Evolutionary conservation across 1,284 basidiomycete species (phyloP).

Genomic region (Irpex lacteus): DNA sequence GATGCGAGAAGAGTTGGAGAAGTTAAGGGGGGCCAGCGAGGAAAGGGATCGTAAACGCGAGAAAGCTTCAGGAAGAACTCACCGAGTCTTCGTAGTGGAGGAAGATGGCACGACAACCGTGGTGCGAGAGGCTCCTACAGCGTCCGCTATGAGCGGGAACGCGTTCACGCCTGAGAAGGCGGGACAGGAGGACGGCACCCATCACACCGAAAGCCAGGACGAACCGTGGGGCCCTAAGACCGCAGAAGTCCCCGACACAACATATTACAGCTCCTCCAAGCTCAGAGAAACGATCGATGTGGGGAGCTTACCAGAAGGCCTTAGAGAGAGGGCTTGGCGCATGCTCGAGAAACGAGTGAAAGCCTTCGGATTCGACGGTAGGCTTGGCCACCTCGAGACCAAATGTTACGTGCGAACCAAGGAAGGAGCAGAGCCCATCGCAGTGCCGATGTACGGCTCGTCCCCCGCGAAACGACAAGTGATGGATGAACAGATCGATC

Average conservation of each 20-base stretch:
- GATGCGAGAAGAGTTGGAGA: too few relatives aligned
- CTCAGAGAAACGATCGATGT: conserved; percentile 5
- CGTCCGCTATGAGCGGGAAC: not conserved
- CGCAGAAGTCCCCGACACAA: not conserved
- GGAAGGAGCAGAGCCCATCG: conserved; percentile 16
- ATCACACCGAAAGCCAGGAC: too few relatives aligned
- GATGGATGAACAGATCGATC: conserved; percentile 31
- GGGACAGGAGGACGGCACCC: too few relatives aligned
- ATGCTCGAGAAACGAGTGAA: not conserved
- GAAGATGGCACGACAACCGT: too few relatives aligned
- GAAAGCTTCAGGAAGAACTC: too few relatives aligned
- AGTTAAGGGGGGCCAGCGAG: too few relatives aligned
- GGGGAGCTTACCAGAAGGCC: not conserved
- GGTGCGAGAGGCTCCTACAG: not conserved
- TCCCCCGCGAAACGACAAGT: conserved; percentile 31
- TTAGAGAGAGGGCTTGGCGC: not conserved
- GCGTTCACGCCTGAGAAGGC: not conserved
- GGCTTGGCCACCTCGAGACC: not conserved
- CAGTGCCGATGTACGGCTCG: conserved; percentile 22
- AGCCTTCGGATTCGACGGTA: not conserved
- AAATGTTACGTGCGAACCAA: not conserved
- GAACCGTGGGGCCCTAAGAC: conserved; percentile 4
- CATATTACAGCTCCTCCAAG: not conserved
- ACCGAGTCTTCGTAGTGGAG: too few relatives aligned
- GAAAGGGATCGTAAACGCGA: too few relatives aligned